A percentile compares a stretch with the other conserved stretches of the same genome.
Evolutionary conservation across 495 filamentous ascomycete genomes (phyloP).

Genomic region (Trichoderma virens): DNA sequence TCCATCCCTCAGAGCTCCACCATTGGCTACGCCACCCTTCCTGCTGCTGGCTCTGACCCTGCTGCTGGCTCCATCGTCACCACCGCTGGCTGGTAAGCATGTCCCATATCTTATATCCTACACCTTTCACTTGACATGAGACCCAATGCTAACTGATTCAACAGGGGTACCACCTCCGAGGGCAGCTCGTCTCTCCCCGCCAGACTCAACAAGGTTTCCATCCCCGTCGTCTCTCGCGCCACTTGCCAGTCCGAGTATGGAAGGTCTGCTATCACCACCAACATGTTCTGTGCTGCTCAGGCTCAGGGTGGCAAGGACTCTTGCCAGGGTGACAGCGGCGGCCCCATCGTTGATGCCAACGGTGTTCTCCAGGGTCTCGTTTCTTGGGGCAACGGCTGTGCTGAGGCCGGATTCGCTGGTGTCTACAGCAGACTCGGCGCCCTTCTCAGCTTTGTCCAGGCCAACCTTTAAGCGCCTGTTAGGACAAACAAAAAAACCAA

Average conservation of each 20-base stretch:
- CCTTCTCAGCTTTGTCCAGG: conserved; percentile 4
- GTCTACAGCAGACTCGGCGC: conserved; percentile 10
- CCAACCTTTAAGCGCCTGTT: neutral
- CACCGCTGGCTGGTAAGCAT: conserved; percentile 14
- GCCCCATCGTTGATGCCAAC: conserved; percentile 13
- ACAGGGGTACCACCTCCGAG: conserved; percentile 13
- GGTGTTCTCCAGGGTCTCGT: conserved; percentile 7
- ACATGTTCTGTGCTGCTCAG: conserved; percentile 16
- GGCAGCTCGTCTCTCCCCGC: conserved; percentile 9
- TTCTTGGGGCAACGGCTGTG: conserved; percentile 13
- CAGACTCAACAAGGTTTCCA: conserved; percentile 14
- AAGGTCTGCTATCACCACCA: conserved; percentile 7
- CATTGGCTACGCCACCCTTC: conserved; percentile 14
- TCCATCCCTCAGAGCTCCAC: conserved; percentile 10
- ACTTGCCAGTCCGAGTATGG: conserved; percentile 12
- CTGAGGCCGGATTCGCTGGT: conserved; percentile 12
- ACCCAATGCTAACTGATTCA: neutral
- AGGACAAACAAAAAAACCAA: no score
- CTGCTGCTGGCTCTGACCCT: conserved; percentile 14
- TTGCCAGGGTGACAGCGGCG: conserved; percentile 15
- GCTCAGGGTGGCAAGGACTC: conserved; percentile 15
- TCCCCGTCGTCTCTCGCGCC: conserved; percentile 13
- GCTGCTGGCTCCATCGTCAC: conserved; percentile 8
- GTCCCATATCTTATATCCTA: neutral
- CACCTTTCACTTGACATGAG: no score